Conservation (phyloP, 352 stramenopile genomes). For the Globisporangium nunn region DNA sequence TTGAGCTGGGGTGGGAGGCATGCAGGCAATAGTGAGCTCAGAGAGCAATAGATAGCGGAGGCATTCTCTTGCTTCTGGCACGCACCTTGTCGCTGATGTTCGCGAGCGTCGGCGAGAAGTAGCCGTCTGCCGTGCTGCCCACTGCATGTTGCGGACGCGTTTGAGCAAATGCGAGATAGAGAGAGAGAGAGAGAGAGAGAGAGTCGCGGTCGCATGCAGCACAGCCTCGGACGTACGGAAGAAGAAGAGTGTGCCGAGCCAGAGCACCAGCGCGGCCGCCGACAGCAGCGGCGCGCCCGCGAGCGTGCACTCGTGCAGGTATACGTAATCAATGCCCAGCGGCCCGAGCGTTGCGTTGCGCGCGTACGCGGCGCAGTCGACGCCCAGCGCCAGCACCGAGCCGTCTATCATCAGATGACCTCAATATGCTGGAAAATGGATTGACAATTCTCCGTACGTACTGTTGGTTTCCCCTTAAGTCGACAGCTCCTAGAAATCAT, state of each 20-base stretch:
- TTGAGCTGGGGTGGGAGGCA: conserved; percentile 29
- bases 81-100: conserved; percentile 90
- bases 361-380: conserved; percentile 9
- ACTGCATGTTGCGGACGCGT: conserved; percentile 34
- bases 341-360: conserved; percentile 61
- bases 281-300: conserved; percentile 39
- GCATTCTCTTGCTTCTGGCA: no score
- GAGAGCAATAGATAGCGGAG: no score
- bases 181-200: no score
- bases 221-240: conserved; percentile 38
- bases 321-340: conserved; percentile 73
- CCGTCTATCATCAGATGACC: not conserved
- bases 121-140: conserved; percentile 95
- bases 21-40: not conserved
- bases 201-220: no score
- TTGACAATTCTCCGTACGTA: no score
- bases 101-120: conserved; percentile 95
- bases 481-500: no score
- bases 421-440: no score
- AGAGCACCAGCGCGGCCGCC: conserved; percentile 43
- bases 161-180: no score
- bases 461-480: no score
- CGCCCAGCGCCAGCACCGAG: not conserved
- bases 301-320: conserved; percentile 71
- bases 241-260: conserved; percentile 76